These are phyloP conservation scores for Anethum foeniculum DNA, from an alignment of 140 eudicot genomes.

Conservation along the genomic window DNA sequence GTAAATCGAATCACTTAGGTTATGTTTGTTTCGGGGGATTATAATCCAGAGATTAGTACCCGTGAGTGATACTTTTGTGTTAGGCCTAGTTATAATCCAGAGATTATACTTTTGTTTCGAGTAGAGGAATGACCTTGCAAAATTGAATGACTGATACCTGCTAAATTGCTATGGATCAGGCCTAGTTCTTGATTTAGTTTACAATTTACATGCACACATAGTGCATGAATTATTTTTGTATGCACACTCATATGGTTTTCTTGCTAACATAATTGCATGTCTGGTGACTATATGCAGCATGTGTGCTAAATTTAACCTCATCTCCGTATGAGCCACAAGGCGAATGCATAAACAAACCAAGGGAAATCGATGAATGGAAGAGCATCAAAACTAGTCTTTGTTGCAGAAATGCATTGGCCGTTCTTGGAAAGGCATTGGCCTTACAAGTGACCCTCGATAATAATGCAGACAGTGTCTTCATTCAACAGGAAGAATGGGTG, in stretches of 20 bases:
- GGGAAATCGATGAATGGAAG: slow-evolving; percentile 37
- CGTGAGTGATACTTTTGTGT: no score
- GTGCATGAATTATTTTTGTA: no score
- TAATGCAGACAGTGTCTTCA: slow-evolving; percentile 25
- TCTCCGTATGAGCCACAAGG: slow-evolving; percentile 51
- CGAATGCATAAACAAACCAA: slow-evolving; percentile 30
- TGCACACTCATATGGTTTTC: not conserved
- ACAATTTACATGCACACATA: not conserved
- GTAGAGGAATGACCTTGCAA: not conserved
- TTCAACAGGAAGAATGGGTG: slow-evolving; percentile 28
- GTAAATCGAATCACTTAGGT: not conserved
- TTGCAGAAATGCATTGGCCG: slow-evolving; percentile 43
- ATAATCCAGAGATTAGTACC: no score
- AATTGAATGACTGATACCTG: not conserved
- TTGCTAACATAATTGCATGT: not conserved
- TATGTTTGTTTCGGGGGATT: no score
- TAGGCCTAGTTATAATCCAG: no score
- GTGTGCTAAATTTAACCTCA: slow-evolving; percentile 42
- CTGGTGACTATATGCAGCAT: slow-evolving; percentile 25
- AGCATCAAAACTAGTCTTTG: slow-evolving; percentile 39
- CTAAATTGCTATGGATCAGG: not conserved
- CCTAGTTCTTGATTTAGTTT: not conserved
- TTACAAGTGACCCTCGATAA: not conserved
- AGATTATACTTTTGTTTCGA: no score
- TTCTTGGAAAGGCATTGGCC: slow-evolving; percentile 42